A percentile compares a stretch with the other conserved stretches of the same genome.
Conservation (phyloP, 1,139 yeast species). For the Geotrichum klebahnii region DNA sequence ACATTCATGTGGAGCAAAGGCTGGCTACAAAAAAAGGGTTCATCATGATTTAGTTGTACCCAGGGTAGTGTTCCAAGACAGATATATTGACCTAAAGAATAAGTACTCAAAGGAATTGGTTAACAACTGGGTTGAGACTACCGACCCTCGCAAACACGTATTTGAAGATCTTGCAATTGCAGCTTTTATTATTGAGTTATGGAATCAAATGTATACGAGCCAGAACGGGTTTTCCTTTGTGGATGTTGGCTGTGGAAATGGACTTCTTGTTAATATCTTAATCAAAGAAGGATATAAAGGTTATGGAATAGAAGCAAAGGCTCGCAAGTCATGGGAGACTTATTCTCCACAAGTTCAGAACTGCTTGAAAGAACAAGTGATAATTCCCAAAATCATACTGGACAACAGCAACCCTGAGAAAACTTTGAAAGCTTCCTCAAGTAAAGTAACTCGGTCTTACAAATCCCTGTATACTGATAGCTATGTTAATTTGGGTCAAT, state of each 20-base stretch:
- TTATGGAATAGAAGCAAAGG: slow-evolving; percentile 83
- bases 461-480: slow-evolving; percentile 49
- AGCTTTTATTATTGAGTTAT: slow-evolving; percentile 84
- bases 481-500: slow-evolving; percentile 62
- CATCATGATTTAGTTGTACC: slow-evolving; percentile 83
- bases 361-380: slow-evolving; percentile 65
- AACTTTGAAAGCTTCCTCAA: slow-evolving; percentile 11
- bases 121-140: slow-evolving; percentile 84
- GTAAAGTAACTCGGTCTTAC: slow-evolving; percentile 11
- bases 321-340: slow-evolving; percentile 78
- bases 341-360: slow-evolving; percentile 62
- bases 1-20: slow-evolving; percentile 77
- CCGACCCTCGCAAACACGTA: slow-evolving; percentile 93
- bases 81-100: slow-evolving; percentile 75
- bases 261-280: slow-evolving; percentile 72
- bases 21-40: slow-evolving; percentile 84
- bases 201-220: slow-evolving; percentile 57
- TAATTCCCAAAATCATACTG: slow-evolving; percentile 67
- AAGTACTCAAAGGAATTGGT: slow-evolving; percentile 73
- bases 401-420: slow-evolving; percentile 61
- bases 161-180: slow-evolving; percentile 96
- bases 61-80: slow-evolving; percentile 75
- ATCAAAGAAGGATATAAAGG: slow-evolving; percentile 78
- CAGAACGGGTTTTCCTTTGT: slow-evolving; percentile 61
- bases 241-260: slow-evolving; percentile 96